phyloP scores from a whole-genome alignment of 306 rosid species.

The Oemleria cerasiformis region DNA sequence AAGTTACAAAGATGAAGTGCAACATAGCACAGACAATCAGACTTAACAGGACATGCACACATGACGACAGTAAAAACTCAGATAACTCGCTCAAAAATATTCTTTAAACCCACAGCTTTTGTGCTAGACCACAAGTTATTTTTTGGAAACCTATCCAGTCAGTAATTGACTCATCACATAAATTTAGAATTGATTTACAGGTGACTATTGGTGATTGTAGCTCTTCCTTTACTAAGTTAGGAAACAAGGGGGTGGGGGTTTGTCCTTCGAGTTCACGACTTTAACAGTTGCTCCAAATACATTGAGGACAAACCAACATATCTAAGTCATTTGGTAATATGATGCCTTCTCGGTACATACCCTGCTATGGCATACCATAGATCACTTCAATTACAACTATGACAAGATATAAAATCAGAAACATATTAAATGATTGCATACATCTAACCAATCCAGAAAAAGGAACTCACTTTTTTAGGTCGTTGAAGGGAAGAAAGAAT shows the following conservation, averaged over 20 bases:
- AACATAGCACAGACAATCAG: neutral
- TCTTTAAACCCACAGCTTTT: slow-evolving; percentile 4
- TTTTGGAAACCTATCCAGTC: neutral
- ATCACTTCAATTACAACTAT: slow-evolving; percentile 10
- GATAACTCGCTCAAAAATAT: slow-evolving; percentile 16
- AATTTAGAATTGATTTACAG: neutral
- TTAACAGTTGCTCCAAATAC: neutral
- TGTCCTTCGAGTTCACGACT: neutral
- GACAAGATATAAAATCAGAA: slow-evolving; percentile 10
- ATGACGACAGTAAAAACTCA: slow-evolving; percentile 7
- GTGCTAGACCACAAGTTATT: neutral
- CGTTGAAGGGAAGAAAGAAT: slow-evolving; percentile 94
- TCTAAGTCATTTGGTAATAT: neutral
- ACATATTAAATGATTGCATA: slow-evolving; percentile 4
- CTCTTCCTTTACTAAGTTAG: neutral
- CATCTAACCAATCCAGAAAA: slow-evolving; percentile 23
- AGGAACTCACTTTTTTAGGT: slow-evolving; percentile 74
- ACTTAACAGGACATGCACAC: slow-evolving; percentile 16
- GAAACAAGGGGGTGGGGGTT: slow-evolving; percentile 3
- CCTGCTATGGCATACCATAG: neutral
- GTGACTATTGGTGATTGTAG: neutral
- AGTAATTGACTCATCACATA: neutral
- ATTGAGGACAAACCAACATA: slow-evolving; percentile 7
- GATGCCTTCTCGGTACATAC: neutral
- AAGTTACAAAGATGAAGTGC: slow-evolving; percentile 23